A percentile compares a stretch with the other conserved stretches of the same genome.
Evolutionary conservation across 768 basidiomycete genomes (phyloP).

Genomic region (Lactarius trivialis): DNA sequence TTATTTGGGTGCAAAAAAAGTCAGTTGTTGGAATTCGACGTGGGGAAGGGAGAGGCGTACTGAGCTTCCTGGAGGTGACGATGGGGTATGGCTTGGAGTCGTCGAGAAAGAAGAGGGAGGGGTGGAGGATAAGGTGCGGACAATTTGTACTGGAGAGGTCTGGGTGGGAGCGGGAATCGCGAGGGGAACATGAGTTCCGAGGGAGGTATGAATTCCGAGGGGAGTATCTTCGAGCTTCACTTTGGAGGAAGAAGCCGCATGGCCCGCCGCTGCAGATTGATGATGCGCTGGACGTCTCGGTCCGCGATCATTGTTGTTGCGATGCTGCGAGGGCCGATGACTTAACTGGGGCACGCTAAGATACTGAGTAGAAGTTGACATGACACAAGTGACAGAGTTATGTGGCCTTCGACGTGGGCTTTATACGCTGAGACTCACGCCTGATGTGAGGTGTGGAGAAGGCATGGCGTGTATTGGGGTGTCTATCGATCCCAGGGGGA

Average conservation of each 20-base stretch:
- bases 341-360: conserved; percentile 7
- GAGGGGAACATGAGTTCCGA: conserved; percentile 3
- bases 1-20: no score
- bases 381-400: not conserved
- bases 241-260: conserved; percentile 15
- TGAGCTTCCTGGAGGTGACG: not conserved
- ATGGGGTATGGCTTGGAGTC: not conserved
- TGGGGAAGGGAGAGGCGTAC: not conserved
- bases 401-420: not conserved
- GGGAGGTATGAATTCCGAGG: conserved; percentile 2
- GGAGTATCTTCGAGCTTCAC: conserved; percentile 17
- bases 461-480: conserved; percentile 7
- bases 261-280: not conserved
- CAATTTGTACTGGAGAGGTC: not conserved
- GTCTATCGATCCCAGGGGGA: not conserved
- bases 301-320: conserved; percentile 2
- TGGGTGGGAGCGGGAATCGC: not conserved
- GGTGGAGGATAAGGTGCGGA: not conserved
- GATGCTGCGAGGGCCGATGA: conserved; percentile 12
- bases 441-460: conserved; percentile 13
- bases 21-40: not conserved
- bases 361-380: conserved; percentile 16
- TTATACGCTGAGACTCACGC: conserved; percentile 11
- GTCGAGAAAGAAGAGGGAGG: not conserved
- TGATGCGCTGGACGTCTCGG: not conserved